phyloP scores from a whole-genome alignment of 2,329 filamentous ascomycete species.

The Colletotrichum zoysiae region DNA sequence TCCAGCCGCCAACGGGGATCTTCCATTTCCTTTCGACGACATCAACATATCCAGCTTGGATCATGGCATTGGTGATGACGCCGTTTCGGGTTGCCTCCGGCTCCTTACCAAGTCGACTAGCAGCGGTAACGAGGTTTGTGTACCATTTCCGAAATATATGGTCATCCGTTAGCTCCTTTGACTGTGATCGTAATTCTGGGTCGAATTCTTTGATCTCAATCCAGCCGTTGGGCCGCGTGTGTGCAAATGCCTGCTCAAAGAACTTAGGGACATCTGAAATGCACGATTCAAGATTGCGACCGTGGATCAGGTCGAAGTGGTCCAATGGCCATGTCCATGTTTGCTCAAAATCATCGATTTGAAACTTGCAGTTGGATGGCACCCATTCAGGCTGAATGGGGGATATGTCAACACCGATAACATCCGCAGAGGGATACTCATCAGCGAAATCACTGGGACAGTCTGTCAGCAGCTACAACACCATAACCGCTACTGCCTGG shows the following conservation, averaged over 20 bases:
- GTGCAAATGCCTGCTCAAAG: no score
- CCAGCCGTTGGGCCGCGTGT: constrained; percentile 47
- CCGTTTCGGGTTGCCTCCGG: no score
- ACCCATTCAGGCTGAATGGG: constrained; percentile 63
- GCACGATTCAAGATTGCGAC: constrained; percentile 68
- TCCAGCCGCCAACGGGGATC: no score
- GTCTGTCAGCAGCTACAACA: constrained; percentile 51
- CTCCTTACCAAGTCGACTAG: no score
- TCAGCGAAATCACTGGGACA: constrained; percentile 55
- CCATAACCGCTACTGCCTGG: no score
- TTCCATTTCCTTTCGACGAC: no score
- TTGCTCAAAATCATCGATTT: constrained; percentile 51
- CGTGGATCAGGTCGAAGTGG: constrained; percentile 71
- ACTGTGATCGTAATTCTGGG: no score
- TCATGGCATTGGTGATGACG: no score
- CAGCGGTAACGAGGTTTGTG: no score
- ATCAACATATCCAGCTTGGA: no score
- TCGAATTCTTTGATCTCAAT: constrained; percentile 48
- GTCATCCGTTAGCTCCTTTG: no score
- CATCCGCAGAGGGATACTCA: constrained; percentile 57
- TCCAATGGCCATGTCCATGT: constrained; percentile 57
- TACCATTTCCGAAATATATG: no score
- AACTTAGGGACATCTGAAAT: constrained; percentile 65
- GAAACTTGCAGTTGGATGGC: constrained; percentile 53
- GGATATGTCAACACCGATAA: constrained; percentile 66